phyloP scores from a whole-genome alignment of 1,139 yeast species.

The Magnusiomyces tetraspermus region DNA sequence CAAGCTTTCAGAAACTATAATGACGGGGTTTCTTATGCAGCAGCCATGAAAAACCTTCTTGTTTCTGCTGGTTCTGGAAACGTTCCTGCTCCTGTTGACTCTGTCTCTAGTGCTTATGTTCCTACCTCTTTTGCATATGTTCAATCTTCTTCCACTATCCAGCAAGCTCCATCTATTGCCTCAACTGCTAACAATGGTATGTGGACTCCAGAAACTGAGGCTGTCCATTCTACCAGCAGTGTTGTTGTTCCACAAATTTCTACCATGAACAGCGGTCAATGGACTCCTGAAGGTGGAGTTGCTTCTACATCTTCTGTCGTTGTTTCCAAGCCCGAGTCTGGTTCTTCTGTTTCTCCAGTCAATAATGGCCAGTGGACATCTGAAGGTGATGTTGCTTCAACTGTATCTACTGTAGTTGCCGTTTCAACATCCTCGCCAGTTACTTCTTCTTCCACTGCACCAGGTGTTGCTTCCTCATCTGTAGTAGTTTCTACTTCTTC shows the following conservation, averaged over 20 bases:
- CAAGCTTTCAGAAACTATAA: conserved; percentile 52
- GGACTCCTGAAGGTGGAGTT: neutral
- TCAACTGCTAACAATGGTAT: neutral
- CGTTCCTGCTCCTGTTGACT: neutral
- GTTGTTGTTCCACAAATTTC: neutral
- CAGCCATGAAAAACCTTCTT: conserved; percentile 37
- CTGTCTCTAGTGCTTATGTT: conserved; percentile 11
- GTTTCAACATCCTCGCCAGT: conserved; percentile 11
- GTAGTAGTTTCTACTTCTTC: neutral
- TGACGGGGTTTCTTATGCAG: conserved; percentile 40
- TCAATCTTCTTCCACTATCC: neutral
- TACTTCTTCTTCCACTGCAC: conserved; percentile 6
- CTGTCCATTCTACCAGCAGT: neutral
- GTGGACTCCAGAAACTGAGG: neutral
- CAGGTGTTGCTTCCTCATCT: neutral
- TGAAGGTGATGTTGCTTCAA: neutral
- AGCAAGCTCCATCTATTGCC: neutral
- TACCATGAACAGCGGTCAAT: neutral
- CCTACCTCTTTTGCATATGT: conserved; percentile 2
- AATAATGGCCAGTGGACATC: neutral
- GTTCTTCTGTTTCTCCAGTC: neutral
- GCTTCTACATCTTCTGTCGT: neutral
- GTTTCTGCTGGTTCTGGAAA: neutral
- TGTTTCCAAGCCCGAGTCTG: too few species aligned
- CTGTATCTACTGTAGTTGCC: conserved; percentile 2